Base-by-base conservation (phyloP, 2,329 filamentous ascomycete species). In the Penicillium sp. region DNA sequence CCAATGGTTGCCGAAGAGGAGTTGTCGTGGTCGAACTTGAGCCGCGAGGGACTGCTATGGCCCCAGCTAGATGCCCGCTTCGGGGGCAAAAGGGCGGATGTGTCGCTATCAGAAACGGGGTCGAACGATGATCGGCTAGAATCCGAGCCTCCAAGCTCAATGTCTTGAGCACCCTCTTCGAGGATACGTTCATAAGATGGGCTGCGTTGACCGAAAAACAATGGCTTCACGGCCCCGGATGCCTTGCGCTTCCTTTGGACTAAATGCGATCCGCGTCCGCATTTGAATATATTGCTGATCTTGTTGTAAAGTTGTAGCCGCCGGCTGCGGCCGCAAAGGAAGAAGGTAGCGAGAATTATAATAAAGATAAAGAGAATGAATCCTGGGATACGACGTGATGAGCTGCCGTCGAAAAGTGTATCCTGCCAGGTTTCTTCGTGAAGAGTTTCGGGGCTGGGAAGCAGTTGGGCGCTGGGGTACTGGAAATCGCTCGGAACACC, bases 301-400 rank as follows among this genome's bases (percentile, higher is more conserved):
- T 84, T 86, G 66, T 84, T 80, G 65, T 85, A 86, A 7, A 91
- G 70, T 1, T 87, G 82, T 68, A 84, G 82, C 57, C 92, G 86
- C 55, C 92, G 86, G 64, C 95, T 92, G 58, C 91, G 89, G 62
- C 92, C 93, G 64, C 91, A 88, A 67, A 97, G 85, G 59, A 96
- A 81, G 74, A 91, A 94, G 7, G 83, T 81, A 19, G 90, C 82
- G 31, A 93, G 77, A 21, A 90, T 70, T 29, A 97, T 69, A 62
- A 97, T 85, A 35, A 95, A 68, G 17, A 96, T 69, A 73, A 97
- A 89, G n/a, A 94, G 80, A 19, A 97, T 73, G 60, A 97, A 84
- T 0, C 91, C 89, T 0, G 91, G 90, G 2, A 91, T 85, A 1
- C 91, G 88, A 64, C 86, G 88, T 0, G 89, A 85, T 49, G 89